Base-by-base conservation (phyloP, 148 eudicot species). In the Dysphania ambrosioides region DNA sequence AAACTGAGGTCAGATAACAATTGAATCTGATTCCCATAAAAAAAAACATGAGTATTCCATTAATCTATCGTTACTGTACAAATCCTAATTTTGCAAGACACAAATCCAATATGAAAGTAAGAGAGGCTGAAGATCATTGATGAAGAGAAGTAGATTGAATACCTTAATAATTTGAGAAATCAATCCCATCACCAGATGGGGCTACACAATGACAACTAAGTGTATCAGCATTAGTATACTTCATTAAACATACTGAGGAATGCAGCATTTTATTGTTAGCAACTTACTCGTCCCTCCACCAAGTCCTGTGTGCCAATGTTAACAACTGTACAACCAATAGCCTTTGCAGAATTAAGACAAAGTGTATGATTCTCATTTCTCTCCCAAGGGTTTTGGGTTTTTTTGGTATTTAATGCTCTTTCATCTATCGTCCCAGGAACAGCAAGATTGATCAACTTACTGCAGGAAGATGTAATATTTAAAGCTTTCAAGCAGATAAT, bases 311-410 rank as follows among this genome's bases (percentile, higher is more conserved):
- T 86, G 75, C 98, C 96, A 70, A 93, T 90, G 68, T 93, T 93
- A 30, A 93, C 98, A 47, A 93, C 98, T 10, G 98, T 93, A 83
- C 98, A 93, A 60, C 98, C 98, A 38, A 93, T 93, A 65, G 98
- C 98, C 87, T 93, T 93, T 1, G 98, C 98, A 72, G 98, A 93
- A 73, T 93, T 93, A 44, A 93, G 92, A 82, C 98, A 90, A 57
- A 93, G 90, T 36, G 93, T 93, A 70, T 93, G 98, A 71, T 93
- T 93, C 73, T 93, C 98, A 78, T 93, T 93, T 73, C 90, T 88
- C 80, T 93, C 98, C 98, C 98, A 93, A 32, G 94, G 97, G 74
- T 93, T 93, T 26, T 86, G 89, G n/a, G 51, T 75, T n/a, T 23
- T 49, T 75, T 91, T 93, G 53, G 88, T 93, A 71, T 93, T 93